Base-by-base conservation (phyloP, 2,329 filamentous ascomycete genomes). In the Phaeosphaeria sp. region DNA sequence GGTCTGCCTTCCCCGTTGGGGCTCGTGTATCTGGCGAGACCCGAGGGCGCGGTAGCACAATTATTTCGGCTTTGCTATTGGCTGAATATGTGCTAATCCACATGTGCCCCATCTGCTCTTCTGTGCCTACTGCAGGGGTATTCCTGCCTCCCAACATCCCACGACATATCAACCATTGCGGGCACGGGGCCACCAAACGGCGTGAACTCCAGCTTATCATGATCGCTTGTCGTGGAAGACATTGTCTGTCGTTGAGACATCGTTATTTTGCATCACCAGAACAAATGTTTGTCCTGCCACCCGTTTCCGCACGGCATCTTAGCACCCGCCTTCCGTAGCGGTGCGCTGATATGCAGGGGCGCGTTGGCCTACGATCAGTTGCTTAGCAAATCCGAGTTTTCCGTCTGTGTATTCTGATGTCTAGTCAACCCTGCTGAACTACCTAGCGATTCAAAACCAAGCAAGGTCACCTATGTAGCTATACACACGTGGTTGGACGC, bases 11-110 rank as follows among this genome's bases (percentile, higher is more conserved):
- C 36, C 36, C 15, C 36, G 36, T 39, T 39, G 4, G 36, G 36
- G 36, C 36, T 39, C 36, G 36, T 39, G 36, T 15, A n/a, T n/a
- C 13, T 39, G 17, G 57, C 59, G 56, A 43, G 53, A 51, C 49
- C 62, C 67, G 63, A 58, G 48, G 9, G 49, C 49, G 53, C 60
- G 67, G 64, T 53, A 44, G 53, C 53, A 48, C 48, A 43, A 36
- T 24, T 24, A 53, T 45, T 45, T 56, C 33, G 44, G 22, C 18
- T 42, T n/a, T 48, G 45, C 49, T 17, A 68, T 63, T 69, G 56
- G 66, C 47, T 52, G 57, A 22, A 54, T 56, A 24, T 45, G 36
- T 39, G 36, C 36, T 39, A 17, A n/a, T 39, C 11, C 30, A 36
- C 30, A 36, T 3, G 6, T 11, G 6, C 30, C 30, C 30, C 30